phyloP scores from a whole-genome alignment of 208 protist species.

The Leishmania arabica region DNA sequence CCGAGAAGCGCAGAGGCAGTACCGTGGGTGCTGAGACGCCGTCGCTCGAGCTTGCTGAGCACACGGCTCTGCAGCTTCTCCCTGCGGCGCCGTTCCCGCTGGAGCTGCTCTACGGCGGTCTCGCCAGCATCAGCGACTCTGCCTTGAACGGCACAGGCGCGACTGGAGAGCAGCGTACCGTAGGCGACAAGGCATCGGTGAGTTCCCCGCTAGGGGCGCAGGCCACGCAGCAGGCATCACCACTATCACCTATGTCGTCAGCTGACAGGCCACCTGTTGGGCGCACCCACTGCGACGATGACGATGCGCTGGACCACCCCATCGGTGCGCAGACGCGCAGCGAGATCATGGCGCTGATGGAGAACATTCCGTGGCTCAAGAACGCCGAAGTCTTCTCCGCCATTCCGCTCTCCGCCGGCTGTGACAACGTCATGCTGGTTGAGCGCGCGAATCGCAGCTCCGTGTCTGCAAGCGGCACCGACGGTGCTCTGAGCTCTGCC shows the following conservation, averaged over 20 bases:
- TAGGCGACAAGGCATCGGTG: neutral
- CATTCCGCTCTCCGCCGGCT: constrained; percentile 47
- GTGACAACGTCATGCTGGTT: constrained; percentile 69
- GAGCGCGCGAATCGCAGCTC: constrained; percentile 16
- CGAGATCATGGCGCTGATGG: constrained; percentile 42
- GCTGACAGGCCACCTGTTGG: neutral
- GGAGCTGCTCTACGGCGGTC: constrained; percentile 9
- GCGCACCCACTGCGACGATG: neutral
- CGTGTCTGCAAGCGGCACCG: neutral
- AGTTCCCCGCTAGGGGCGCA: neutral
- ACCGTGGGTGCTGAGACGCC: neutral
- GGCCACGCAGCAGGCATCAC: neutral
- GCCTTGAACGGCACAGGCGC: too few relatives aligned
- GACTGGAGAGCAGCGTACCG: neutral
- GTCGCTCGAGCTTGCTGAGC: neutral
- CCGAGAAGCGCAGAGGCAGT: neutral
- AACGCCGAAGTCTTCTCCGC: constrained; percentile 71
- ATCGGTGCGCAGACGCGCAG: constrained; percentile 35
- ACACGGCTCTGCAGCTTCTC: constrained; percentile 4
- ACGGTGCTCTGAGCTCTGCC: neutral
- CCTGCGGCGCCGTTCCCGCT: neutral
- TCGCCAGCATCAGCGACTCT: neutral
- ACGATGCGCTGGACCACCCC: constrained; percentile 30
- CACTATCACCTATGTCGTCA: neutral
- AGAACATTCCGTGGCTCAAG: constrained; percentile 65